Evolutionary conservation across 2,329 filamentous ascomycete genomes (phyloP).

Genomic region (Monilinia fructicola): DNA sequence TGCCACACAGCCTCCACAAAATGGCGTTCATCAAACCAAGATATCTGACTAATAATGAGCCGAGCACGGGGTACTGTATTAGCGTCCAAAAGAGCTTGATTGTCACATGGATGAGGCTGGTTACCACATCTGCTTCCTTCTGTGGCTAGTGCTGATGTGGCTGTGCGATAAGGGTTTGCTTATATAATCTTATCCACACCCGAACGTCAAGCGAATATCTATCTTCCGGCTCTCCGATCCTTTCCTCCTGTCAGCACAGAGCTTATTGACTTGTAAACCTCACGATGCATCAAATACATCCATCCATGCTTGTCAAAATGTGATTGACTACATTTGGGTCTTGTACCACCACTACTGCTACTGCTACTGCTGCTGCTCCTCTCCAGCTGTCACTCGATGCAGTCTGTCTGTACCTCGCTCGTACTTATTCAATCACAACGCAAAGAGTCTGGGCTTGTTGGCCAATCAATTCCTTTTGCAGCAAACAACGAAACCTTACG

Average conservation of each 20-base stretch:
- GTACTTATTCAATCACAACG: neutral
- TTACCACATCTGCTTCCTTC: no score
- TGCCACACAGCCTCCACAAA: slow-evolving; percentile 2
- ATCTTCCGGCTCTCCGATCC: slow-evolving; percentile 1
- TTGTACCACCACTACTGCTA: neutral
- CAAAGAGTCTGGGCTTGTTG: neutral
- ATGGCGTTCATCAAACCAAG: no score
- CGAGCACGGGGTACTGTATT: slow-evolving; percentile 6
- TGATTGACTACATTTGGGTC: slow-evolving; percentile 2
- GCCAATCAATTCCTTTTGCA: neutral
- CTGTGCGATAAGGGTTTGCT: neutral
- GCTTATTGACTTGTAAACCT: neutral
- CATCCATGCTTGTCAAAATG: neutral
- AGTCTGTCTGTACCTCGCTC: neutral
- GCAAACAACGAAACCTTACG: neutral
- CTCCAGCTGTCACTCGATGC: neutral
- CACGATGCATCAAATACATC: slow-evolving; percentile 2
- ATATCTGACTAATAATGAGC: neutral
- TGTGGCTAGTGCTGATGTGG: neutral
- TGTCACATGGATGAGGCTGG: neutral
- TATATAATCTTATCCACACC: neutral
- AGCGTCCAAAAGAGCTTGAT: neutral
- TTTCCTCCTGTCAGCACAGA: neutral
- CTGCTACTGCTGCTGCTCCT: no score
- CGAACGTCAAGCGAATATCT: neutral